Conservation (phyloP, 345 rosid genomes). For the Hibiscus trionum region DNA sequence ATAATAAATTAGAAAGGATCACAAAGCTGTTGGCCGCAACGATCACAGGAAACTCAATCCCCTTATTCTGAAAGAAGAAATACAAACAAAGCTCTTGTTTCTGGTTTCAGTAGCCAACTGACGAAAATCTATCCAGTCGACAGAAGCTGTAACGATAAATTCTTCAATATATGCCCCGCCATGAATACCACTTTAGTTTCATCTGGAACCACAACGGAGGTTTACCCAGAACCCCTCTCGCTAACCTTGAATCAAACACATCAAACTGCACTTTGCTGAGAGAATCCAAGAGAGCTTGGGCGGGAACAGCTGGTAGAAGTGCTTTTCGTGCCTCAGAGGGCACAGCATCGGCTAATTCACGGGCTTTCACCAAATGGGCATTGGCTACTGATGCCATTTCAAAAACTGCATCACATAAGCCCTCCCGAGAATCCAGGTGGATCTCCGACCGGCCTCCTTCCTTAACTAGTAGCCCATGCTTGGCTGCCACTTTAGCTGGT, state of each 20-base stretch:
- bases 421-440: constrained; percentile 53
- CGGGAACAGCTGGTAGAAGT: constrained; percentile 71
- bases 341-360: constrained; percentile 51
- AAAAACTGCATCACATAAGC: constrained; percentile 55
- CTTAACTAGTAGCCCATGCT: constrained; percentile 59
- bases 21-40: not conserved
- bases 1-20: not conserved
- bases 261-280: constrained; percentile 37
- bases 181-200: constrained; percentile 52
- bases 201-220: constrained; percentile 74
- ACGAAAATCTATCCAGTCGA: not conserved
- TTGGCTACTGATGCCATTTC: constrained; percentile 91
- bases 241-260: constrained; percentile 65
- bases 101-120: not conserved
- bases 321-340: constrained; percentile 68
- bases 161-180: constrained; percentile 34
- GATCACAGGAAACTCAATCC: not conserved
- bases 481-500: constrained; percentile 58
- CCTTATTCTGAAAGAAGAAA: constrained; percentile 1
- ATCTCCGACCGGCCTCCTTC: constrained; percentile 57
- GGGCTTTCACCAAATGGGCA: constrained; percentile 73
- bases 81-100: not conserved
- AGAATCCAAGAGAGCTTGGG: constrained; percentile 55
- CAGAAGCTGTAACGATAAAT: not conserved
- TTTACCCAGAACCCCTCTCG: constrained; percentile 65